These are phyloP conservation scores for Brassica nigra DNA, from an alignment of 345 rosid genomes.

Conservation along the genomic window DNA sequence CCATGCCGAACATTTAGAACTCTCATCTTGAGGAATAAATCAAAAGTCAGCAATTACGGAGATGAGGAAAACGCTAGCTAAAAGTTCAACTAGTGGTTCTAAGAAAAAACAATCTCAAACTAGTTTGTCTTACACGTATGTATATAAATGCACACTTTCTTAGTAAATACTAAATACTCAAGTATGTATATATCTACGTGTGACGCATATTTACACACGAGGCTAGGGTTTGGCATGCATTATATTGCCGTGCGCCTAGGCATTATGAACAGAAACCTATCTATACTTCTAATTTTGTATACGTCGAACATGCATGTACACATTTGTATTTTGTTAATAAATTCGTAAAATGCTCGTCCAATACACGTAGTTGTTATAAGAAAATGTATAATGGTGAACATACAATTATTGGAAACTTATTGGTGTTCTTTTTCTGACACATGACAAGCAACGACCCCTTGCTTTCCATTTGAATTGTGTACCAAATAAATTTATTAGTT, in stretches of 20 bases:
- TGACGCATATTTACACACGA: constrained; percentile 19
- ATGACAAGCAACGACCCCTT: constrained; percentile 21
- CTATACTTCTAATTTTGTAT: background rate
- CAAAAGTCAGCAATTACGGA: constrained; percentile 41
- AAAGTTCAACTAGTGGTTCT: background rate
- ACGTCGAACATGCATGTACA: background rate
- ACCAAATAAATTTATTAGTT: background rate
- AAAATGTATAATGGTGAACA: background rate
- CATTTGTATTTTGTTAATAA: background rate
- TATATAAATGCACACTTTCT: background rate
- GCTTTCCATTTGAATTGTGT: constrained; percentile 12
- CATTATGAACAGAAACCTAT: constrained; percentile 17
- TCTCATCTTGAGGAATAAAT: background rate
- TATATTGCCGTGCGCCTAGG: constrained; percentile 30
- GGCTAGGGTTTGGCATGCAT: constrained; percentile 44
- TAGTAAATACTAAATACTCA: constrained; percentile 3
- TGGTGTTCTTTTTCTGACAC: constrained; percentile 27
- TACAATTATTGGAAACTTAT: constrained; percentile 27
- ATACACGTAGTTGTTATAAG: background rate
- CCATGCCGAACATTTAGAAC: background rate
- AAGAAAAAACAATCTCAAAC: constrained; percentile 10
- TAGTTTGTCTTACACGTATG: background rate
- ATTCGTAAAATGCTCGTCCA: background rate
- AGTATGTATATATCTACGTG: background rate
- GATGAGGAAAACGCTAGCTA: constrained; percentile 18